Percentiles rank a stretch among this genome's conserved stretches.
phyloP scores from a whole-genome alignment of 2,329 filamentous ascomycete species.

The Phaeomoniella chlamydospora region DNA sequence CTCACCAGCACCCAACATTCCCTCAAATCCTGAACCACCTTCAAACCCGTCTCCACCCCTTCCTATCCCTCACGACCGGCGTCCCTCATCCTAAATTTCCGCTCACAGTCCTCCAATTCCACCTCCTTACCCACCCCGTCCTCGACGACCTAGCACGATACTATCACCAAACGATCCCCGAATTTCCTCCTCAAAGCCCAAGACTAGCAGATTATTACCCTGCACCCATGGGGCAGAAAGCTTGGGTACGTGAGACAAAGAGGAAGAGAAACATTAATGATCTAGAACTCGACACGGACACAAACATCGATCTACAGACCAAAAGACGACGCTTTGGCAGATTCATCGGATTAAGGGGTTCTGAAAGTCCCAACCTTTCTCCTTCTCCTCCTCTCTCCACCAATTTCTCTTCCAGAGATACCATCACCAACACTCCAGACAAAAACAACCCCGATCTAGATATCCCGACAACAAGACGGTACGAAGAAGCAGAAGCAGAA shows the following conservation, averaged over 20 bases:
- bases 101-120: slow-evolving; percentile 19
- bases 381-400: background rate
- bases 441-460: no score
- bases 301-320: slow-evolving; percentile 15
- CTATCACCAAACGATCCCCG: slow-evolving; percentile 26
- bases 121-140: slow-evolving; percentile 23
- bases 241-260: slow-evolving; percentile 4
- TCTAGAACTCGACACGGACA: background rate
- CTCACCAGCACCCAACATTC: background rate
- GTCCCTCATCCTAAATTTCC: slow-evolving; percentile 23
- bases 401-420: background rate
- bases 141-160: slow-evolving; percentile 24
- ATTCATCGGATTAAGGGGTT: slow-evolving; percentile 26
- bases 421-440: background rate
- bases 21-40: slow-evolving; percentile 14
- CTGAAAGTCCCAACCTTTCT: slow-evolving; percentile 15
- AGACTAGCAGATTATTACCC: slow-evolving; percentile 4
- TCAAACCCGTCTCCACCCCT: slow-evolving; percentile 16
- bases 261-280: slow-evolving; percentile 4
- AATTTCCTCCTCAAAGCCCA: slow-evolving; percentile 20
- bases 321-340: slow-evolving; percentile 25
- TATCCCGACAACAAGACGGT: background rate
- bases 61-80: slow-evolving; percentile 21
- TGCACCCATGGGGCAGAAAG: background rate
- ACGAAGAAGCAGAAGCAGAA: background rate